Conservation (phyloP, 2,329 filamentous ascomycete species). For the Apiospora arundinis region DNA sequence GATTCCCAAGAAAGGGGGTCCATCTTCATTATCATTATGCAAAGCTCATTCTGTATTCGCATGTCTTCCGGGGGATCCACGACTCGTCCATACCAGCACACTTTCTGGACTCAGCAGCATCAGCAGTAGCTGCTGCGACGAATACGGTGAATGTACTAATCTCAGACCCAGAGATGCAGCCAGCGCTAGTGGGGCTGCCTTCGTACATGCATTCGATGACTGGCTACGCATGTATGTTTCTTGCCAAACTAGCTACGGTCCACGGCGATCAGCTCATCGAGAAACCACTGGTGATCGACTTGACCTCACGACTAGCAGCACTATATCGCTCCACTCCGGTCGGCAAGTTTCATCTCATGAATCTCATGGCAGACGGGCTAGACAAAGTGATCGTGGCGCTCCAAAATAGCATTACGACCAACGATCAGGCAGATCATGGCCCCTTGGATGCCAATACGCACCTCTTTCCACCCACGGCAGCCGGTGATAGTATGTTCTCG, state of each 20-base stretch:
- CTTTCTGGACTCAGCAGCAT: slow-evolving; percentile 42
- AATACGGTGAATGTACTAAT: slow-evolving; percentile 52
- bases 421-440: slow-evolving; percentile 21
- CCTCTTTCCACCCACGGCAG: not conserved
- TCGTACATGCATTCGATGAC: slow-evolving; percentile 60
- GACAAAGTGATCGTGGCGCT: slow-evolving; percentile 45
- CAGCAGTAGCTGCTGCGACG: slow-evolving; percentile 47
- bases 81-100: slow-evolving; percentile 42
- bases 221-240: slow-evolving; percentile 58
- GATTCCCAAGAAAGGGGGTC: slow-evolving; percentile 46
- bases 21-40: slow-evolving; percentile 50
- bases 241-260: slow-evolving; percentile 54
- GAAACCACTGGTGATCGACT: slow-evolving; percentile 42
- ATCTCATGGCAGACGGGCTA: slow-evolving; percentile 53
- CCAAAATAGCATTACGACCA: not conserved
- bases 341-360: slow-evolving; percentile 52
- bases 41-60: slow-evolving; percentile 49
- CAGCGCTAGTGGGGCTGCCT: slow-evolving; percentile 51
- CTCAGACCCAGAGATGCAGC: slow-evolving; percentile 48
- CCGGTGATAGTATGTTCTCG: slow-evolving; percentile 13
- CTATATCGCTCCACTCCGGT: slow-evolving; percentile 49
- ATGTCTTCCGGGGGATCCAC: slow-evolving; percentile 47
- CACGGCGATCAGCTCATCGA: slow-evolving; percentile 48
- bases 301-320: slow-evolving; percentile 45
- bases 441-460: slow-evolving; percentile 1